Evolutionary conservation across 1,139 yeast species (phyloP), one percentile per base, ranked within the genome.

Genomic region (Kazachstania sp.): DNA sequence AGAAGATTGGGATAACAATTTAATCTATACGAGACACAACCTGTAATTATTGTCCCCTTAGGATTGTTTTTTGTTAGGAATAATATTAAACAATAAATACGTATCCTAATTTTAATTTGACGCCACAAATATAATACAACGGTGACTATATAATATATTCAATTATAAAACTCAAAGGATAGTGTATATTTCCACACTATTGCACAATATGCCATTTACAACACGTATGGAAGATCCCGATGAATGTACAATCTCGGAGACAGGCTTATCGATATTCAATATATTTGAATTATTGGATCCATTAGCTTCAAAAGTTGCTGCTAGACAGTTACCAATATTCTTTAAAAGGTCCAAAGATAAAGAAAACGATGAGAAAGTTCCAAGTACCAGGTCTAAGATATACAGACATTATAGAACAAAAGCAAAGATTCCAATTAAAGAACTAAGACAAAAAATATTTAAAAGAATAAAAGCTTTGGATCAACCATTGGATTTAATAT

Each of bases 231-330:
- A 32, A 15, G 36, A 32, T 7, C 15, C 19, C 8, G 36, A 32
- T n/a, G 36, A 32, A 5, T 32, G 11, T 18, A 15, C 11, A 1
- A 4, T 32, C 18, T 32, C 36, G 3, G 36, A 32, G 19, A 15
- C 15, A 15, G 18, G 36, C 9, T 18, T 50, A 4, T 49, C 62
- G 8, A 41, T 59, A 30, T 49, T 56, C 9, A 52, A 50, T 38
- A 49, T 59, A 37, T 43, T 59, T 15, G 63, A 59, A 37, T 41
- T 59, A 8, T 43, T 59, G 38, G 63, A 59, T 45, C 63, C 63
- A 3, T 52, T 57, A 28, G 59, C 63, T 4, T 55, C 61, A 8
- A 56, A 56, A 23, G 59, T 57, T 7, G 51, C 54, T 9, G 47
- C 61, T 3, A 54, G 45, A 23, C 49, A 54, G 37, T 44, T 45